Base-by-base conservation (phyloP, 2,329 filamentous ascomycete species). In the Laburnicola sp. region DNA sequence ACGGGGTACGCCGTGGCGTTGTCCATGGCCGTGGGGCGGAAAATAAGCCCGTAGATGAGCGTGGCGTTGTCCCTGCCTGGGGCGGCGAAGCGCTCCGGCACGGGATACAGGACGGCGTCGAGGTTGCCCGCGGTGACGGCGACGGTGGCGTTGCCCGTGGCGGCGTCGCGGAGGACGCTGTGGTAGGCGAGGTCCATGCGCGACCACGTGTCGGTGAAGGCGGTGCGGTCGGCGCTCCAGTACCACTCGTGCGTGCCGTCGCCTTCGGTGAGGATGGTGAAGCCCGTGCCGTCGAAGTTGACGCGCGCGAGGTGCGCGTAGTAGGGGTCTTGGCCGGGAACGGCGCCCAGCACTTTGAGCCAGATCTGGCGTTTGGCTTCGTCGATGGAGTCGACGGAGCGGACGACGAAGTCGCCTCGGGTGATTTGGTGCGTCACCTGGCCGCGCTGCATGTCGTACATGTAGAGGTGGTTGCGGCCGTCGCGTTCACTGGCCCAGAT, bases 351-450 rank as follows among this genome's bases (percentile, higher is more conserved):
- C 8, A 59, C 56, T 35, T 57, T 59, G 45, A 64, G 47, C 56
- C 56, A 61, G 30, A 67, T 61, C 32, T 57, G 56, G 40, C 54
- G 56, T 49, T 57, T 56, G 23, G 31, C 31, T 45, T 63, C 58
- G 37, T 66, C 62, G 4, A 66, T 52, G n/a, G 54, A 54, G 37
- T 65, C 62, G 6, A 66, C 59, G 2, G 49, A 59, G 9, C 57
- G 60, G 35, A 67, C 52, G 10, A 61, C 41, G 58, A 60, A 67
- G 71, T 75, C 37, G 74, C 75, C 44, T 74, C 77, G 3, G 51
- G 66, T 60, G 63, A 72, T 64, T 62, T 65, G 30, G 64, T 74
- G 63, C 58, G 69, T 52, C 63, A 73, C 37, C 60, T 61, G 53
- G 75, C 75, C 22, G 77, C 38, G 59, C 35, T 54, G 45, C 35